Evolutionary conservation across 371 early-diverging fungal genomes (phyloP).

Genomic region (Conidiobolus coronatus): DNA sequence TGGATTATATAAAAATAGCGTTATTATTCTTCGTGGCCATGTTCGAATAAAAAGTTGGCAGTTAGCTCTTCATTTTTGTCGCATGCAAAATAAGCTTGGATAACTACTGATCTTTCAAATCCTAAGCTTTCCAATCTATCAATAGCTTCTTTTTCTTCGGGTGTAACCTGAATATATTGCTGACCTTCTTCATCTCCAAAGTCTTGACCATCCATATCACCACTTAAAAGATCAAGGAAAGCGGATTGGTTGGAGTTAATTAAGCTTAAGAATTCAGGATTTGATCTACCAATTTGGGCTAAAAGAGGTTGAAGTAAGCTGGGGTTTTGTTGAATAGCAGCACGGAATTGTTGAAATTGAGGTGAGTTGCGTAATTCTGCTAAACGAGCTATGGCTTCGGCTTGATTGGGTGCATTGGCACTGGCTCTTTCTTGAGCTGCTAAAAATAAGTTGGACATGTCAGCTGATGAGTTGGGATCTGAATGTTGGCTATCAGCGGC

Average conservation of each 20-base stretch:
- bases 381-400: not conserved
- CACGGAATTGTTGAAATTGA: constrained; percentile 78
- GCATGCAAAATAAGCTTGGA: constrained; percentile 90
- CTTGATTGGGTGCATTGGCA: not conserved
- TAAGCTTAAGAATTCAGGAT: constrained; percentile 41
- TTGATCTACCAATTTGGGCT: constrained; percentile 52
- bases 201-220: constrained; percentile 21
- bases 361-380: constrained; percentile 16
- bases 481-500: no score
- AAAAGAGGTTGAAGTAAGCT: constrained; percentile 67
- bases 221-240: constrained; percentile 51
- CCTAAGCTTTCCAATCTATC: constrained; percentile 74
- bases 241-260: constrained; percentile 56
- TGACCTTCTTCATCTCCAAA: constrained; percentile 22
- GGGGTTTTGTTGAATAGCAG: constrained; percentile 69
- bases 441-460: not conserved
- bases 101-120: constrained; percentile 50
- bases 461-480: not conserved
- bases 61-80: constrained; percentile 94
- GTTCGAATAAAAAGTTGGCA: constrained; percentile 87
- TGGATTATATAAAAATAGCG: no score
- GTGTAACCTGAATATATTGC: constrained; percentile 56
- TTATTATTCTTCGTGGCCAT: constrained; percentile 10
- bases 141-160: constrained; percentile 79
- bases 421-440: constrained; percentile 1